Conservation (phyloP, 2,329 filamentous ascomycete genomes). For the Dothideomycetidae sp. region DNA sequence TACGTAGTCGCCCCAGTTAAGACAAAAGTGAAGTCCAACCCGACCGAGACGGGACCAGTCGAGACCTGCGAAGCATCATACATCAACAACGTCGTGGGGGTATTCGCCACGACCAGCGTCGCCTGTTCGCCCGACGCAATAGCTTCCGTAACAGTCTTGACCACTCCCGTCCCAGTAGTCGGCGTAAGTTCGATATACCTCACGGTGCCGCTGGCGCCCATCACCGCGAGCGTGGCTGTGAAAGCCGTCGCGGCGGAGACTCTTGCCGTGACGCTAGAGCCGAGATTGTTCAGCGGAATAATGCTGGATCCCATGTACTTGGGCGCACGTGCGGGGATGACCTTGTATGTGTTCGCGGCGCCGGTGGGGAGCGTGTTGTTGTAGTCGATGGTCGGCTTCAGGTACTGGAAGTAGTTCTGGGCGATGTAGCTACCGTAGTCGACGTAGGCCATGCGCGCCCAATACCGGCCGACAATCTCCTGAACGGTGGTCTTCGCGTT, state of each 20-base stretch:
- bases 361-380: constrained; percentile 28
- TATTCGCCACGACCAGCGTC: constrained; percentile 36
- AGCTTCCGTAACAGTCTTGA: constrained; percentile 23
- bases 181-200: neutral
- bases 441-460: constrained; percentile 40
- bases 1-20: constrained; percentile 22
- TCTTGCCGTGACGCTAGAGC: constrained; percentile 19
- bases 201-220: constrained; percentile 14
- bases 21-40: constrained; percentile 28
- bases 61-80: constrained; percentile 31
- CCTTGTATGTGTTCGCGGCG: constrained; percentile 28
- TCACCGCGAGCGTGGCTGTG: constrained; percentile 30
- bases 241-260: constrained; percentile 26
- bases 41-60: constrained; percentile 22
- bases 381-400: constrained; percentile 28
- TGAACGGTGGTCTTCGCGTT: constrained; percentile 18
- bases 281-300: constrained; percentile 27
- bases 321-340: constrained; percentile 30
- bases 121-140: constrained; percentile 30
- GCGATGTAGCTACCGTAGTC: constrained; percentile 35
- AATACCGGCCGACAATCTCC: constrained; percentile 35
- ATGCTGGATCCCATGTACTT: constrained; percentile 40
- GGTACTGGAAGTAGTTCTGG: constrained; percentile 25
- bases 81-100: constrained; percentile 29
- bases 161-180: constrained; percentile 2